These are phyloP conservation scores for Anacardium occidentale DNA, from an alignment of 345 rosid species.

Conservation along the genomic window DNA sequence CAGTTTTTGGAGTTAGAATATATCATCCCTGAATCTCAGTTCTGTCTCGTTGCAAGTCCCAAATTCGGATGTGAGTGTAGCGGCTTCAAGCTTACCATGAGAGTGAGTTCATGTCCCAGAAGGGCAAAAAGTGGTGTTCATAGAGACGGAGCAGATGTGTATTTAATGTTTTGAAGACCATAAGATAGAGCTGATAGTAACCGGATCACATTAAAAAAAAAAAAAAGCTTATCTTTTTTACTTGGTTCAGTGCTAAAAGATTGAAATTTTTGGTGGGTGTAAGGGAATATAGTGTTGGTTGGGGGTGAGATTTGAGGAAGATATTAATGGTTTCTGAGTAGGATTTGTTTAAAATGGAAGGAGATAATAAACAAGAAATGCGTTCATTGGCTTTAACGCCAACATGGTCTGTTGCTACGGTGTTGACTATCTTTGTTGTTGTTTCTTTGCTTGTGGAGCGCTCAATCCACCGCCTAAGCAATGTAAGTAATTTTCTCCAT, in stretches of 20 bases:
- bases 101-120: background rate
- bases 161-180: background rate
- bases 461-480: slow-evolving; percentile 66
- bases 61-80: background rate
- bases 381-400: slow-evolving; percentile 83
- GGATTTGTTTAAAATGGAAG: slow-evolving; percentile 27
- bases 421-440: slow-evolving; percentile 73
- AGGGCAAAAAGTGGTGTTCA: background rate
- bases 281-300: background rate
- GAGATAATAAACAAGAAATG: slow-evolving; percentile 29
- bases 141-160: background rate
- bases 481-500: slow-evolving; percentile 42
- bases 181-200: background rate
- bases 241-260: background rate
- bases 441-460: slow-evolving; percentile 90
- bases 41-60: background rate
- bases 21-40: slow-evolving; percentile 1
- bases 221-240: background rate
- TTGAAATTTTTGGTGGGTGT: background rate
- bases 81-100: background rate
- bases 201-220: no score
- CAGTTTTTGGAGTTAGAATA: background rate
- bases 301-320: slow-evolving; percentile 10
- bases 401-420: slow-evolving; percentile 97
- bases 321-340: slow-evolving; percentile 13